Evolutionary conservation across 176 grass and related monocot species (phyloP).

Genomic region (Sorghum bicolor): DNA sequence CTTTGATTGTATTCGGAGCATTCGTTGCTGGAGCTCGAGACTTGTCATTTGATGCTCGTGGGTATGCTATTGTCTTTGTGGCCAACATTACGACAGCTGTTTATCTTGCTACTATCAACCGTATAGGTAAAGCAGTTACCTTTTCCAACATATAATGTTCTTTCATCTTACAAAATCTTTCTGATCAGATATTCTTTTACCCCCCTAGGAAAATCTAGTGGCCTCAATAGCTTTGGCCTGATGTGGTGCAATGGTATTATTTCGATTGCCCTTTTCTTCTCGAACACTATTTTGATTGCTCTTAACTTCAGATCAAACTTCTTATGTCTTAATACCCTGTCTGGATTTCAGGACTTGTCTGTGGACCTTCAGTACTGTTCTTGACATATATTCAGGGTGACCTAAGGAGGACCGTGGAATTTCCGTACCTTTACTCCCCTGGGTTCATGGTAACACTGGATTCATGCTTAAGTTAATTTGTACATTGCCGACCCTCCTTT

Average conservation of each 20-base stretch:
- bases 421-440: constrained; percentile 76
- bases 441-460: constrained; percentile 68
- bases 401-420: constrained; percentile 67
- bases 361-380: constrained; percentile 85
- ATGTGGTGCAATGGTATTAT: constrained; percentile 99
- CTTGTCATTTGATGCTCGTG: constrained; percentile 86
- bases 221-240: constrained; percentile 95
- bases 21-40: constrained; percentile 93
- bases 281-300: constrained; percentile 1
- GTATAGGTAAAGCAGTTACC: constrained; percentile 61
- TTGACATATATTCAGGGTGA: constrained; percentile 87
- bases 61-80: constrained; percentile 85
- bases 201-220: constrained; percentile 84
- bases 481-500: not conserved
- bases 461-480: constrained; percentile 16
- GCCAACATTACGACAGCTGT: constrained; percentile 94
- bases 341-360: constrained; percentile 79
- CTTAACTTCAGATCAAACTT: constrained; percentile 12
- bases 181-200: constrained; percentile 19
- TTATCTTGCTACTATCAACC: constrained; percentile 98
- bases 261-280: constrained; percentile 3
- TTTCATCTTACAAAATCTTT: not conserved
- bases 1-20: constrained; percentile 91
- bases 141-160: constrained; percentile 10
- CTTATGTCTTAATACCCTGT: not conserved